phyloP scores from a whole-genome alignment of 768 basidiomycete species.

The Pisolithus orientalis region DNA sequence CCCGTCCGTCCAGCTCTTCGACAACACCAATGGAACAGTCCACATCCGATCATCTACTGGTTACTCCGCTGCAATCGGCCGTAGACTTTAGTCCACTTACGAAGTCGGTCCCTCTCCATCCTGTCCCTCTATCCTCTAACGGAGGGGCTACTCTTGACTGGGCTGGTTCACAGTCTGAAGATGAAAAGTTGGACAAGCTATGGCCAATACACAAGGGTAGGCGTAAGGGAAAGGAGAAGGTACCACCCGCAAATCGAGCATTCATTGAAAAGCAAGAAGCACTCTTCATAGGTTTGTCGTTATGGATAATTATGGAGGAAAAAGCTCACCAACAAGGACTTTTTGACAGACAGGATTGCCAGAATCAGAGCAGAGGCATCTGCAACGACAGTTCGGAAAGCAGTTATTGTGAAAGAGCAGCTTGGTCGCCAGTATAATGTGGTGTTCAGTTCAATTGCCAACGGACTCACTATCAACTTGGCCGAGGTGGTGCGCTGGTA shows the following conservation, averaged over 20 bases:
- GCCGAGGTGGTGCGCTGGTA: constrained; percentile 57
- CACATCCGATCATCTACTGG: constrained; percentile 18
- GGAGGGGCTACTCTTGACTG: constrained; percentile 71
- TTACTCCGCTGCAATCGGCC: constrained; percentile 30
- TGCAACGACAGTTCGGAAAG: constrained; percentile 55
- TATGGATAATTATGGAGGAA: constrained; percentile 2
- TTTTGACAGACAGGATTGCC: constrained; percentile 46
- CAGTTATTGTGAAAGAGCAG: constrained; percentile 58
- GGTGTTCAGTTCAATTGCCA: constrained; percentile 36
- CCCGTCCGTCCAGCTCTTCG: constrained; percentile 28
- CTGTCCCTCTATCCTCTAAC: constrained; percentile 63
- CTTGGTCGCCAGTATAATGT: constrained; percentile 58
- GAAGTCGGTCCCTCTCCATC: constrained; percentile 43
- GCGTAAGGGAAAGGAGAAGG: constrained; percentile 50
- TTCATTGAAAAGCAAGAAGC: constrained; percentile 56
- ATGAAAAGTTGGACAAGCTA: constrained; percentile 51
- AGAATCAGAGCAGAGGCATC: constrained; percentile 45
- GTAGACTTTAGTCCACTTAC: constrained; percentile 70
- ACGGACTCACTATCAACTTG: constrained; percentile 35
- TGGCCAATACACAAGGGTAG: constrained; percentile 54
- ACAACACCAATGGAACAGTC: constrained; percentile 9
- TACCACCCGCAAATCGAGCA: constrained; percentile 34
- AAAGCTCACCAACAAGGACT: background rate
- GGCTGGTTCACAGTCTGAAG: constrained; percentile 50
- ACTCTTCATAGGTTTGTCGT: constrained; percentile 46